A percentile compares a stretch with the other conserved stretches of the same genome.
These are phyloP conservation scores for Thamnidium elegans DNA, from an alignment of 192 early-diverging fungal genomes.

Conservation along the genomic window DNA sequence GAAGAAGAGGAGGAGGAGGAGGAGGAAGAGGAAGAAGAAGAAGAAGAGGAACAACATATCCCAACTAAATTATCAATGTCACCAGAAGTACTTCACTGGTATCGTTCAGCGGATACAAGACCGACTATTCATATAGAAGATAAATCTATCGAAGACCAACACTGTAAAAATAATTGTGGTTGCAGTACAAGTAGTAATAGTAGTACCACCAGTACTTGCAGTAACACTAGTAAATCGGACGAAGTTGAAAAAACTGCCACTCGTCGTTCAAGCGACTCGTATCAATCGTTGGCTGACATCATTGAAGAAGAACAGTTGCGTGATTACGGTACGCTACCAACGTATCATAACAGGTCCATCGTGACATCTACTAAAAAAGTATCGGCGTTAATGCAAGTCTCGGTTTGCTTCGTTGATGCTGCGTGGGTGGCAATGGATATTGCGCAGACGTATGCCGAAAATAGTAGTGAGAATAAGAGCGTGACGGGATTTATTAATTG, in stretches of 20 bases:
- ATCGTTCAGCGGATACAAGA: slow-evolving; percentile 7
- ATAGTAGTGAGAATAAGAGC: not conserved
- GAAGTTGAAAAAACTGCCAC: slow-evolving; percentile 2
- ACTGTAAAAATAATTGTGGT: not conserved
- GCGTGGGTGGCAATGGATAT: slow-evolving; percentile 3
- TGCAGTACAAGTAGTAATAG: not conserved
- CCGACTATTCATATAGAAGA: not conserved
- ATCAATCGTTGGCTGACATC: slow-evolving; percentile 17
- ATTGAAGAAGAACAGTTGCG: not conserved
- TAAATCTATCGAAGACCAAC: too few relatives aligned
- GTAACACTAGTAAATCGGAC: not conserved
- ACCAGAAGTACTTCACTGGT: slow-evolving; percentile 4
- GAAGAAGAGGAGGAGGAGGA: not conserved
- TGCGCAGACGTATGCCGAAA: slow-evolving; percentile 2
- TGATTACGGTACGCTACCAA: not conserved
- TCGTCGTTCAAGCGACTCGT: not conserved
- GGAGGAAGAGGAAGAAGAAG: not conserved
- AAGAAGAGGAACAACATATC: not conserved
- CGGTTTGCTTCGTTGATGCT: slow-evolving; percentile 2
- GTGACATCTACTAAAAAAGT: not conserved
- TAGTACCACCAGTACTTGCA: not conserved
- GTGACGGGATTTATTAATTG: slow-evolving; percentile 1
- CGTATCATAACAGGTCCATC: not conserved
- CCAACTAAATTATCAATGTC: slow-evolving; percentile 9
- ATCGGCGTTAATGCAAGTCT: not conserved